A percentile compares a stretch with the other conserved stretches of the same genome.
These are phyloP conservation scores for Diplodia intermedia DNA, from an alignment of 2,329 filamentous ascomycete genomes.

Conservation along the genomic window DNA sequence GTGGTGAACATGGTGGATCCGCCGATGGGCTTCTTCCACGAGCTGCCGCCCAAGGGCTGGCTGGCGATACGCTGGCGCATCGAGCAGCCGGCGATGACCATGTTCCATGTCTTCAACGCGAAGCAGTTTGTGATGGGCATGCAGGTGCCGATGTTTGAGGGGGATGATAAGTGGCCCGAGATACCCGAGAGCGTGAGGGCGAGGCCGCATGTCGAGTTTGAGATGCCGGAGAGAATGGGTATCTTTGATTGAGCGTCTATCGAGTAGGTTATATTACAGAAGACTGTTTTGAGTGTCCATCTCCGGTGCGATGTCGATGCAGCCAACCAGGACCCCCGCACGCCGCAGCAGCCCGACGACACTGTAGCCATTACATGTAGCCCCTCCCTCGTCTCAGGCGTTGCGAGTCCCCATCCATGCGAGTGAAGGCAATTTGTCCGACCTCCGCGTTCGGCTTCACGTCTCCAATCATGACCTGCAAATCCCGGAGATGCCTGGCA, in stretches of 20 bases:
- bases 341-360: background rate
- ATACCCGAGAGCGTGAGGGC: slow-evolving; percentile 32
- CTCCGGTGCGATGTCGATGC: too few species aligned
- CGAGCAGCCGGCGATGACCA: slow-evolving; percentile 35
- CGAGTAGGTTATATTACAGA: too few species aligned
- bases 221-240: slow-evolving; percentile 34
- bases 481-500: too few species aligned
- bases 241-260: slow-evolving; percentile 34
- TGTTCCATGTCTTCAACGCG: slow-evolving; percentile 36
- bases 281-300: too few species aligned
- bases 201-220: slow-evolving; percentile 36
- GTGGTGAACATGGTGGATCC: slow-evolving; percentile 34
- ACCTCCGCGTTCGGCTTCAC: too few species aligned
- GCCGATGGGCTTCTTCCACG: slow-evolving; percentile 35
- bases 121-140: slow-evolving; percentile 36
- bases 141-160: slow-evolving; percentile 36
- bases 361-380: background rate
- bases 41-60: slow-evolving; percentile 36
- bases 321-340: background rate
- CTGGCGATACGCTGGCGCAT: slow-evolving; percentile 36
- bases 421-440: too few species aligned
- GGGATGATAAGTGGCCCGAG: slow-evolving; percentile 36
- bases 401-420: too few species aligned
- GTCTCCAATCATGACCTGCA: too few species aligned
- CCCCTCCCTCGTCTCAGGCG: too few species aligned